Evolutionary conservation across 768 basidiomycete genomes (phyloP), one percentile per base, ranked within the genome.

Genomic region (Calvatia gigantea): DNA sequence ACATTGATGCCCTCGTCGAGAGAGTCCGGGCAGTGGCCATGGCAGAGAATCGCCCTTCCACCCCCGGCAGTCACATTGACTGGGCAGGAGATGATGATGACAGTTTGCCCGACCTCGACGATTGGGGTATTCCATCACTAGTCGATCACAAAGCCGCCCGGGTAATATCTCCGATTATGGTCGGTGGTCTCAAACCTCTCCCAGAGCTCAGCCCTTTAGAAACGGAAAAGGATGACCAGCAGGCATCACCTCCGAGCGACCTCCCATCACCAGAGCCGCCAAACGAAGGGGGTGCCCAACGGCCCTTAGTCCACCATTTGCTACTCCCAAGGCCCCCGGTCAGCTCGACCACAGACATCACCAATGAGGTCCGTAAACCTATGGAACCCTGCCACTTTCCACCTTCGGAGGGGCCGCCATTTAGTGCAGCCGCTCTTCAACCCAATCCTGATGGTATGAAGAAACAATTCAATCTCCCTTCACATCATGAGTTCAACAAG

Each of bases 1-100:
- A 87, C 59, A 84, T 91, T 48, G 85, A 90, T 65, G 83, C 83
- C n/a, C 75, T 90, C 9, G 89, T 91, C 12, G 87, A 91, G 65
- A 86, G 83, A 49, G 85, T 89, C 9, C 75, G 88, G 45, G 84
- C 87, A 7, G 82, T 83, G 6, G 87, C 87, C 7, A 88, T 90
- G 83, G 84, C 76, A 29, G 75, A 81, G 50, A 75, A 82, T 62
- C 73, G 87, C 41, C 85, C 88, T 11, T 72, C 80, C 14, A 87
- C 87, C 1, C 87, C 87, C 12, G 86, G 85, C 31, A 88, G 84
- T 56, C 89, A 92, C 60, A 87, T 92, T 56, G 90, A 93, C 69
- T 94, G 91, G 91, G 91, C 91, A 38, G 87, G 86, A 32, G 89
- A 92, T 61, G 91, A 94, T 54, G 90, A 93, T 59, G 86, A 87